A percentile compares a stretch with the other conserved stretches of the same genome.
Conservation (phyloP, 495 filamentous ascomycete species). For the Penicillium robsamsonii region DNA sequence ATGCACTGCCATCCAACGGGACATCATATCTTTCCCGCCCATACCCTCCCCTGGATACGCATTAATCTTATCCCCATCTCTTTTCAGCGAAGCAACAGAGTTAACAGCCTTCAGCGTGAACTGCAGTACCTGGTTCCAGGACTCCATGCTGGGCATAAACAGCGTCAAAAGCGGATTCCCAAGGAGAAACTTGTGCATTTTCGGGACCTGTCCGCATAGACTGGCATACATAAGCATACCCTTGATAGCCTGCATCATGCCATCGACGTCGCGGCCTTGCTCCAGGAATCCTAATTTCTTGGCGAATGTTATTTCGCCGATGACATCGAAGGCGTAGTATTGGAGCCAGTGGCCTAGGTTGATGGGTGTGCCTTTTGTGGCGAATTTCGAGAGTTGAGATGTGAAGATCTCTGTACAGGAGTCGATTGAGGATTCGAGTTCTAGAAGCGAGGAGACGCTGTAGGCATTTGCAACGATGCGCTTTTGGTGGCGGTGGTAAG, state of each 20-base stretch:
- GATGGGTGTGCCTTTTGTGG: conserved; percentile 18
- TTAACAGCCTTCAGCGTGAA: conserved; percentile 32
- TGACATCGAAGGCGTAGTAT: conserved; percentile 47
- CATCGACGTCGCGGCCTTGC: conserved; percentile 37
- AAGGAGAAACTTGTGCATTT: conserved; percentile 35
- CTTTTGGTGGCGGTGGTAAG: conserved; percentile 29
- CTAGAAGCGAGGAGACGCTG: conserved; percentile 31
- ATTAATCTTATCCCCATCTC: conserved; percentile 30
- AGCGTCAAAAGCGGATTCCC: conserved; percentile 36
- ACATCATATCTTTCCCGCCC: conserved; percentile 34
- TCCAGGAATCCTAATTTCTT: conserved; percentile 43
- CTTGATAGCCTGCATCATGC: conserved; percentile 34
- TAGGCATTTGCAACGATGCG: conserved; percentile 35
- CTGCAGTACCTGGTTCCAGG: conserved; percentile 29
- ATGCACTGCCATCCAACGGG: conserved; percentile 29
- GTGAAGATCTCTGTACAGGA: conserved; percentile 31
- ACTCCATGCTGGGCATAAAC: conserved; percentile 37
- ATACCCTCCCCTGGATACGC: not conserved
- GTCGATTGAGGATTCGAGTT: conserved; percentile 36
- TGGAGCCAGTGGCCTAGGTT: conserved; percentile 46
- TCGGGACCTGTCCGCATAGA: conserved; percentile 28
- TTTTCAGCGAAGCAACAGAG: conserved; percentile 27
- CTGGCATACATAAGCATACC: conserved; percentile 26
- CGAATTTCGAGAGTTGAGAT: conserved; percentile 19
- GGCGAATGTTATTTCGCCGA: conserved; percentile 39